These are phyloP conservation scores for Xerocomus cyaneibrunnescens DNA, from an alignment of 1,284 basidiomycete species.

Conservation along the genomic window DNA sequence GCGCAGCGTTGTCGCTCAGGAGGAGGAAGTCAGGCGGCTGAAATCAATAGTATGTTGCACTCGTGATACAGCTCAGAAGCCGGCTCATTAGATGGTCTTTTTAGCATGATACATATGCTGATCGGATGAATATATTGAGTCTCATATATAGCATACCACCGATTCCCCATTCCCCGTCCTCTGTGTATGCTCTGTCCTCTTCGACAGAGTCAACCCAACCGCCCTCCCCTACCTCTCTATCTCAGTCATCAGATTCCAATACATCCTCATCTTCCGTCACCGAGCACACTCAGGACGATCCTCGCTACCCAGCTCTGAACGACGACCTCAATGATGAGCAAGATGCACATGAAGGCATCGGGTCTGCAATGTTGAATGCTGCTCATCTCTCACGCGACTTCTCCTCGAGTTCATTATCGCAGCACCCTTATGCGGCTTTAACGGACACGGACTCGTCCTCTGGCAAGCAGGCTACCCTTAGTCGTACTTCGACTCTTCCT, in stretches of 20 bases:
- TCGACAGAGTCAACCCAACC: slow-evolving; percentile 54
- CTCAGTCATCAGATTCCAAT: slow-evolving; percentile 51
- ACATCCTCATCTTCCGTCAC: slow-evolving; percentile 38
- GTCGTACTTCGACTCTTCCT: slow-evolving; percentile 30
- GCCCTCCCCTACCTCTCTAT: slow-evolving; percentile 51
- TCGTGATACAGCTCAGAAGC: slow-evolving; percentile 11
- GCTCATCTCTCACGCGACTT: slow-evolving; percentile 38
- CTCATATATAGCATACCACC: slow-evolving; percentile 82
- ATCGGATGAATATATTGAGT: slow-evolving; percentile 85
- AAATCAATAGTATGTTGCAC: slow-evolving; percentile 71
- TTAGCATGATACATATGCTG: slow-evolving; percentile 85
- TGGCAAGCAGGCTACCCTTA: slow-evolving; percentile 25
- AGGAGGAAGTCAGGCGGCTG: slow-evolving; percentile 77
- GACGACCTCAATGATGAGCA: slow-evolving; percentile 35
- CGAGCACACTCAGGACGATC: slow-evolving; percentile 40
- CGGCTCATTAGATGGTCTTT: slow-evolving; percentile 12
- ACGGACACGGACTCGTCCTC: slow-evolving; percentile 32
- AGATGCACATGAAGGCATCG: slow-evolving; percentile 47
- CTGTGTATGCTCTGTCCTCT: slow-evolving; percentile 49
- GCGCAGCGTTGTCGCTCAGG: slow-evolving; percentile 78
- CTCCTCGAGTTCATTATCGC: slow-evolving; percentile 24
- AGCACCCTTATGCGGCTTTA: slow-evolving; percentile 46
- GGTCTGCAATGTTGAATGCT: slow-evolving; percentile 50
- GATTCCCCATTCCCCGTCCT: slow-evolving; percentile 59
- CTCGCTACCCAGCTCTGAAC: slow-evolving; percentile 26